Evolutionary conservation across 495 filamentous ascomycete species (phyloP).

Genomic region (Thermochaetoides thermophila): DNA sequence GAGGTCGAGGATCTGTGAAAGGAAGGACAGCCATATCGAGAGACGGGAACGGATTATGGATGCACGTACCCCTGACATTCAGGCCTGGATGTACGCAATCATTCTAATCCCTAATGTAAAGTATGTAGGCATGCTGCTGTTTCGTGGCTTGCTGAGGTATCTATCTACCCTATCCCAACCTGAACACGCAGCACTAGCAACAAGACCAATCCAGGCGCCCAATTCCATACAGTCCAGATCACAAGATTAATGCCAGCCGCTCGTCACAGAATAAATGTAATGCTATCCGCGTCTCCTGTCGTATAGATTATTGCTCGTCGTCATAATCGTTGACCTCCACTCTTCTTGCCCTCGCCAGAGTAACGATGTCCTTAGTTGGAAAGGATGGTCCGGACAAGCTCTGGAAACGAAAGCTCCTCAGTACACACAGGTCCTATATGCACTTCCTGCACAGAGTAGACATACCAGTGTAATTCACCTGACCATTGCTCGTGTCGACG

Average conservation of each 20-base stretch:
- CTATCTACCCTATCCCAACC: constrained; percentile 7
- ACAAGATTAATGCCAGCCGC: constrained; percentile 20
- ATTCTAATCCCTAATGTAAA: too few species aligned
- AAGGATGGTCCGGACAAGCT: constrained; percentile 86
- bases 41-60: too few species aligned
- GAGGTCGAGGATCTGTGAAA: too few species aligned
- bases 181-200: constrained; percentile 3
- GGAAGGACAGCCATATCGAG: too few species aligned
- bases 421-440: background rate
- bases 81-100: too few species aligned
- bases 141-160: too few species aligned
- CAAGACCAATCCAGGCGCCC: constrained; percentile 10
- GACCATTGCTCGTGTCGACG: constrained; percentile 81
- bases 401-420: constrained; percentile 22
- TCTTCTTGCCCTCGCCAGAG: background rate
- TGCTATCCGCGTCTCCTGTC: constrained; percentile 1
- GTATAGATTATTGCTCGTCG: background rate
- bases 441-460: constrained; percentile 8
- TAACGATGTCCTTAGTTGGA: constrained; percentile 48
- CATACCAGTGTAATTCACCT: constrained; percentile 89
- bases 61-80: too few species aligned
- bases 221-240: constrained; percentile 19
- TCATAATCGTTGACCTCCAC: too few species aligned
- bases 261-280: constrained; percentile 14
- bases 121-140: too few species aligned